Base-by-base conservation (phyloP, 192 early-diverging fungal genomes). In the Podila horticola region DNA sequence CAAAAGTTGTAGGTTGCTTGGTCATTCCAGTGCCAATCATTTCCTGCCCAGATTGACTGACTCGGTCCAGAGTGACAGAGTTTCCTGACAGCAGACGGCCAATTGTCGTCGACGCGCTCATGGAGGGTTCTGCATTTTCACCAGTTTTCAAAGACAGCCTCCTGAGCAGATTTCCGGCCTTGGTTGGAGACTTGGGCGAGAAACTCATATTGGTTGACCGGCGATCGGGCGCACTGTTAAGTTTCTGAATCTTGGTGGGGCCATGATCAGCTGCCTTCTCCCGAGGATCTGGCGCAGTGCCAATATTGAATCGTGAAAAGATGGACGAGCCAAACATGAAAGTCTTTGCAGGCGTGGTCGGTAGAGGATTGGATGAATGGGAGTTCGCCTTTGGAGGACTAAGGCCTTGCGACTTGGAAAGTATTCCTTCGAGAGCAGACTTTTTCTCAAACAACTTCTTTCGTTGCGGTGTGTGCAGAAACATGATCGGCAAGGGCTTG, bases 381-480 rank as follows among this genome's bases (percentile, higher is more conserved):
- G 29, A 2, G 3, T 36, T 67, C 22, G 60, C 2, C n/a, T 63
- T 69, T n/a, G 61, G 52, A 10, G 75, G 60, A 17, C 64, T 72
- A 19, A 64, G n/a, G 19, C 30, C 51, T 0, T 55, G 22, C 1
- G 61, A 50, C 10, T 48, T 30, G 28, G 36, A 31, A 28, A 49
- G 58, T 28, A 62, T 69, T 36, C 67, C 24, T 0, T 50, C 33
- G 20, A 12, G 60, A 45, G 36, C 49, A 0, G 50, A 17, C 58
- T 66, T 61, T 24, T 58, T 63, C 26, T 65, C 38, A 51, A 64
- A 79, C 6, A 81, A 62, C 20, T 69, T 45, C 20, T 73, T 81
- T 28, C 67, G 71, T 28, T 73, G 71, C 20, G 77, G 77, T 22
- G 77, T 81, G 34, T 81, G 70, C 45, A 81, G 38, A 20, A 81